Evolutionary conservation across 1,284 basidiomycete species (phyloP).

Genomic region (Leucoagaricus sp.): DNA sequence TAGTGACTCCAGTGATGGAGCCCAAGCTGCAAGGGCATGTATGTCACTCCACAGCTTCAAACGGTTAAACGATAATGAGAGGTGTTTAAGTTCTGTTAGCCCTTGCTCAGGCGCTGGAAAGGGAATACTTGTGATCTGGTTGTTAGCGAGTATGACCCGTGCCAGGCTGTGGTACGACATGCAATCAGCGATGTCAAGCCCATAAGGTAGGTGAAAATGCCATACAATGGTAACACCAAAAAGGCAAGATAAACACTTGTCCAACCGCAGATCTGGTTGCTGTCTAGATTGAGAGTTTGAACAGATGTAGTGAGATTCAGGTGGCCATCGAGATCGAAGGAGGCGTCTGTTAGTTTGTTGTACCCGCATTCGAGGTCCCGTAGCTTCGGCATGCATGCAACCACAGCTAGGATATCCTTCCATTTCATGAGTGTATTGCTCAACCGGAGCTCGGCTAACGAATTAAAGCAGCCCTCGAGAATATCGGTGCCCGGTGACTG

Average conservation of each 20-base stretch:
- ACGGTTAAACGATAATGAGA: conserved; percentile 67
- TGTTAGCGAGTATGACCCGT: conserved; percentile 71
- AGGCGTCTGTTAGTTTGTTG: conserved; percentile 58
- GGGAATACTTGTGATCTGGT: conserved; percentile 55
- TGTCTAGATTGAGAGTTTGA: conserved; percentile 72
- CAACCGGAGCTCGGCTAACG: conserved; percentile 71
- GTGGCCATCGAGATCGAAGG: conserved; percentile 18
- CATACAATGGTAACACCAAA: conserved; percentile 36
- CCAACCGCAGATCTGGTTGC: conserved; percentile 71
- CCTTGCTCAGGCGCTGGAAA: conserved; percentile 29
- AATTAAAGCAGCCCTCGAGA: conserved; percentile 49
- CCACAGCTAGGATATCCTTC: conserved; percentile 61
- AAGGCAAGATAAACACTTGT: conserved; percentile 49
- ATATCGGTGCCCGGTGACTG: conserved; percentile 29
- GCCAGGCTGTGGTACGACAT: conserved; percentile 45
- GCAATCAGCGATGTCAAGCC: conserved; percentile 17
- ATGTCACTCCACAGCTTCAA: conserved; percentile 68
- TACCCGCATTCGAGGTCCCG: conserved; percentile 74
- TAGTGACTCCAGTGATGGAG: conserved; percentile 60
- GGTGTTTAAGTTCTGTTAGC: conserved; percentile 45
- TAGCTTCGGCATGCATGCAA: conserved; percentile 61
- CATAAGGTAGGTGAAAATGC: conserved; percentile 8
- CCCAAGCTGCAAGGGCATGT: conserved; percentile 70
- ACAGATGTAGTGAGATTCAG: conserved; percentile 35
- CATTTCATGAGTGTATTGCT: conserved; percentile 75